Percentiles rank a stretch among this genome's conserved stretches.
Conservation (phyloP, 2,329 filamentous ascomycete genomes). For the Drechslerella dactyloides region DNA sequence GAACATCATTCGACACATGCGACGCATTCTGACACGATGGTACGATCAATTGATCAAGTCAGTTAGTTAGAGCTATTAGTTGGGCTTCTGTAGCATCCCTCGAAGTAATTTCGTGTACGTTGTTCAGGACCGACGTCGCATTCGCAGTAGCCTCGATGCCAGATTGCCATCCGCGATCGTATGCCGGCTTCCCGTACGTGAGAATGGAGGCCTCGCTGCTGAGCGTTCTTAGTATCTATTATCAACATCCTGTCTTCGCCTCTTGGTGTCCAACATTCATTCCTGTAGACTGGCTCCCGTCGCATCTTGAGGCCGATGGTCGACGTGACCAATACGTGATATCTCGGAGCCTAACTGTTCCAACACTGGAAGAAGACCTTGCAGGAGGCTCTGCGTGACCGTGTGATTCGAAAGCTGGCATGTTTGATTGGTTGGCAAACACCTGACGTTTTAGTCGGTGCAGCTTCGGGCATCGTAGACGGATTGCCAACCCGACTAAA, state of each 20-base stretch:
- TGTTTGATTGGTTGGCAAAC: slow-evolving; percentile 37
- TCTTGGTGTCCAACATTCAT: too few species aligned
- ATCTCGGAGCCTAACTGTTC: background rate
- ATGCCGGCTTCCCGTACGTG: too few species aligned
- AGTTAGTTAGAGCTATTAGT: background rate
- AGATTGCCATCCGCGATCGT: too few species aligned
- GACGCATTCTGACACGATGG: slow-evolving; percentile 26
- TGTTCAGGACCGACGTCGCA: too few species aligned
- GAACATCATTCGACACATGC: slow-evolving; percentile 22
- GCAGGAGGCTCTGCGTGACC: background rate
- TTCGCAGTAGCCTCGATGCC: background rate
- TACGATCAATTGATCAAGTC: slow-evolving; percentile 25
- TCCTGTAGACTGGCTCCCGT: too few species aligned
- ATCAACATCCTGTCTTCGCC: too few species aligned
- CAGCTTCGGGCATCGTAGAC: slow-evolving; percentile 11
- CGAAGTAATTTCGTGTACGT: too few species aligned
- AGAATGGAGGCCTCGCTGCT: too few species aligned
- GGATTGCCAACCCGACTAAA: too few species aligned
- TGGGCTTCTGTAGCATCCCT: background rate
- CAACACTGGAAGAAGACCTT: background rate
- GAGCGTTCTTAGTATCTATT: too few species aligned
- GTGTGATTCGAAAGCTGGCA: slow-evolving; percentile 28
- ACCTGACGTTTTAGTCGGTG: slow-evolving; percentile 32
- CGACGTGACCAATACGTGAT: background rate
- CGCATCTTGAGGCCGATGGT: too few species aligned